Evolutionary conservation across 148 eudicot genomes (phyloP), one percentile per base, ranked within the genome.

Genomic region (Nepenthes mirabilis): DNA sequence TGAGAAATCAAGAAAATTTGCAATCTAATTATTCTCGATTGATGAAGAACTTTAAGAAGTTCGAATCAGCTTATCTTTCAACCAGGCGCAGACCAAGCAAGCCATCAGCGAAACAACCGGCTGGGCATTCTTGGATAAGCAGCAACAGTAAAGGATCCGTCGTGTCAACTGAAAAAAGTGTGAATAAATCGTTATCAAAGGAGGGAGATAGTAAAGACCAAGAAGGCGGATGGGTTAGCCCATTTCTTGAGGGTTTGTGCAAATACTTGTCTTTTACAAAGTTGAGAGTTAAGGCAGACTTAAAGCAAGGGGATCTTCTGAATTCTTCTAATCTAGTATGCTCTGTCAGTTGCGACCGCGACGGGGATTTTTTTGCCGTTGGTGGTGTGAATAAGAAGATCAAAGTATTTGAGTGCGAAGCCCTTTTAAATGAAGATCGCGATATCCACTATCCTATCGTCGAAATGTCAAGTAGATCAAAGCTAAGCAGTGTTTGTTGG

Each of bases 361-460:
- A 86, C 72, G 95, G 99, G 37, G 91, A 89, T 47, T 82, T 84
- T 74, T 89, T 93, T 55, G 99, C 99, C 12, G 86, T 87, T 10
- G 99, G 97, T 64, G 99, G 99, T 33, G 99, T 93, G 59, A 93
- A 93, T 79, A 93, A 89, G 78, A 93, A 82, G 80, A 89, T 93
- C 58, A 93, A 93, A 80, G 83, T 93, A 47, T 93, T 93, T 67
- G 97, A 89, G 53, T 89, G 80, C 61, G 79, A 78, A 56, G 77
- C 85, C 47, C 79, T 93, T 34, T 58, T 89, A 51, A 79, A 80
- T 40, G 86, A 77, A 63, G 80, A 89, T 57, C 87, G 80, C 36
- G 99, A 89, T 71, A 93, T 93, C 48, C 95, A 86, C 73, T 93
- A 93, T 69, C 99, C 96, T 40, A 87, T 89, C 36, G 91, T 84